Percentiles rank a stretch among this genome's conserved stretches.
These are phyloP conservation scores for Puccinia triticina DNA, from an alignment of 1,284 basidiomycete species.

Conservation along the genomic window DNA sequence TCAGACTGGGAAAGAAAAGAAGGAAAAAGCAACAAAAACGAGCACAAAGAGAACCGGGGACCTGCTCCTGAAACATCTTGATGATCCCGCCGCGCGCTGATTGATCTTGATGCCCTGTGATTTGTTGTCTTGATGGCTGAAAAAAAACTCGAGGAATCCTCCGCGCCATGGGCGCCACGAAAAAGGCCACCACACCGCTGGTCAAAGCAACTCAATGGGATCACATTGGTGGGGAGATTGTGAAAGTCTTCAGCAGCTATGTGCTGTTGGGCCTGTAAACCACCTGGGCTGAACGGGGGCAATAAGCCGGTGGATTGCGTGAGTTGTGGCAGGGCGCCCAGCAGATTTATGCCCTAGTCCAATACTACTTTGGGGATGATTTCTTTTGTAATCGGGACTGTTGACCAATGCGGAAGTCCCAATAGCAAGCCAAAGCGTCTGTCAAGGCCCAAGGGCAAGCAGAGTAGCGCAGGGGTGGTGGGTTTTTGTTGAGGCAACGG, in stretches of 20 bases:
- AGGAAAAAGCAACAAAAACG: too few species aligned
- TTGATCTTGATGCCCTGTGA: too few species aligned
- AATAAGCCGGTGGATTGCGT: constrained; percentile 49
- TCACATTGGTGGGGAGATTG: background rate
- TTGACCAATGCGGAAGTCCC: constrained; percentile 55
- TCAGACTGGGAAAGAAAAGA: too few species aligned
- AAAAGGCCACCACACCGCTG: too few species aligned
- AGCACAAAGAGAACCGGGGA: too few species aligned
- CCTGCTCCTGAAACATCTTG: too few species aligned
- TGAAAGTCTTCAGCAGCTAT: background rate
- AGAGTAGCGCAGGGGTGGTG: too few species aligned
- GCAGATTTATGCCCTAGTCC: constrained; percentile 67
- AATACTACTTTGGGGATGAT: constrained; percentile 62
- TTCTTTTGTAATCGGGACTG: constrained; percentile 55
- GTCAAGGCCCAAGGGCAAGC: constrained; percentile 54
- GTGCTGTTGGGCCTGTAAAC: constrained; percentile 28
- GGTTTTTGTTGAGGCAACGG: too few species aligned
- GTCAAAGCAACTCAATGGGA: constrained; percentile 43
- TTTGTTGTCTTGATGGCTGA: too few species aligned
- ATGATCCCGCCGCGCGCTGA: too few species aligned
- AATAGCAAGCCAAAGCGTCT: constrained; percentile 59
- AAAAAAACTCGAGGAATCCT: too few species aligned
- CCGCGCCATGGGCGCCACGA: too few species aligned
- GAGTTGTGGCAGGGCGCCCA: constrained; percentile 56
- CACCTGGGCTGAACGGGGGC: constrained; percentile 22